Evolutionary conservation across 2,329 filamentous ascomycete genomes (phyloP).

Genomic region (Aureobasidium pullulans): DNA sequence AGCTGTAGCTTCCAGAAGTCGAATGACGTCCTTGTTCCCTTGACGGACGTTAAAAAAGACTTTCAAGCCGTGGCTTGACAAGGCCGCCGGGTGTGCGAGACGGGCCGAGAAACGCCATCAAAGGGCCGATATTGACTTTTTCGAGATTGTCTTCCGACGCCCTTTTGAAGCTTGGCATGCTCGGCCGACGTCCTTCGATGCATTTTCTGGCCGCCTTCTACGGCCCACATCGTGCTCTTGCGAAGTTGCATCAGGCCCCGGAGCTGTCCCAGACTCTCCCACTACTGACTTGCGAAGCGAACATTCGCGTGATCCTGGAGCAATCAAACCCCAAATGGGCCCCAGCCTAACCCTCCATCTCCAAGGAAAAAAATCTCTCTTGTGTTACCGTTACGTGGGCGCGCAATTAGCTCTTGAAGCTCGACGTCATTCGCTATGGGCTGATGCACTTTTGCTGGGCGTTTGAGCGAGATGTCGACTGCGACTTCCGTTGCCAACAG

Average conservation of each 20-base stretch:
- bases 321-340: slow-evolving; percentile 12
- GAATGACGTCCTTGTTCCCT: neutral
- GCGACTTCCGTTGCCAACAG: neutral
- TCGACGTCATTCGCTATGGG: slow-evolving; percentile 3
- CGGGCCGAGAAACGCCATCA: slow-evolving; percentile 13
- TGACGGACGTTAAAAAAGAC: slow-evolving; percentile 11
- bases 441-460: slow-evolving; percentile 1
- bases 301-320: slow-evolving; percentile 3
- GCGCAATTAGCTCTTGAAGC: neutral
- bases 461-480: slow-evolving; percentile 4
- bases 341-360: slow-evolving; percentile 5
- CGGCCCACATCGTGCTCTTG: slow-evolving; percentile 3
- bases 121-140: slow-evolving; percentile 5
- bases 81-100: neutral
- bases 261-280: slow-evolving; percentile 4
- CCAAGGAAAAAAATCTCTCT: slow-evolving; percentile 8
- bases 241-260: slow-evolving; percentile 3
- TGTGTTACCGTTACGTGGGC: neutral
- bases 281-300: slow-evolving; percentile 3
- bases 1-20: neutral
- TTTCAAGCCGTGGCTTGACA: slow-evolving; percentile 8
- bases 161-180: neutral
- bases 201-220: slow-evolving; percentile 10
- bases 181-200: slow-evolving; percentile 7
- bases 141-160: neutral